A percentile compares a stretch with the other conserved stretches of the same genome.
Conservation (phyloP, 805 yeast genomes). For the Suhomyces kilbournensis region DNA sequence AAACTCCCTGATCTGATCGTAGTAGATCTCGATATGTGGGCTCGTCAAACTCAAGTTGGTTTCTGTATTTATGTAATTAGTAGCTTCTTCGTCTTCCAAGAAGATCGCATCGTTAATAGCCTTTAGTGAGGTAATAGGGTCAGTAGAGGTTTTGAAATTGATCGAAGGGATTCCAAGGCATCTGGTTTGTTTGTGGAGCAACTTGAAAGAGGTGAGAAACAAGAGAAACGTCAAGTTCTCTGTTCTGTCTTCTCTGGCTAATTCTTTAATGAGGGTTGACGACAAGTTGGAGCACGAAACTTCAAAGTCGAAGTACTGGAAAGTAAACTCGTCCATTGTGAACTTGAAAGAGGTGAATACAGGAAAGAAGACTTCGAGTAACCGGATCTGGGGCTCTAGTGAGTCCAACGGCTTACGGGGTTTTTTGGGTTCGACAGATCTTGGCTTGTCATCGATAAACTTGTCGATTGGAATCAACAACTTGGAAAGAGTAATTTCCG, state of each 20-base stretch:
- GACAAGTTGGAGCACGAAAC: conserved; percentile 20
- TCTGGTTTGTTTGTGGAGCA: conserved; percentile 26
- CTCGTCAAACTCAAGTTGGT: conserved; percentile 26
- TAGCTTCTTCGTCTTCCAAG: conserved; percentile 3
- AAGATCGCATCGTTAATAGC: conserved; percentile 13
- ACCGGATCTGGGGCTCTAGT: not conserved
- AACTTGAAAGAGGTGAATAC: conserved; percentile 2
- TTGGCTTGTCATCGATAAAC: not conserved
- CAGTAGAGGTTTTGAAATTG: conserved; percentile 21
- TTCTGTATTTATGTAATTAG: conserved; percentile 13
- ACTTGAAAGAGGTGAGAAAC: conserved; percentile 26
- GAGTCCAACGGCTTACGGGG: not conserved
- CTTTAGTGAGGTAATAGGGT: conserved; percentile 21
- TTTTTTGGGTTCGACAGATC: not conserved
- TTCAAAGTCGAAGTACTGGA: conserved; percentile 15
- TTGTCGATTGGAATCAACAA: conserved; percentile 8
- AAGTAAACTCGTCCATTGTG: conserved; percentile 25
- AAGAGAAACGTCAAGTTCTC: conserved; percentile 13
- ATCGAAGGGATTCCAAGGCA: conserved; percentile 38
- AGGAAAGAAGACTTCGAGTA: not conserved
- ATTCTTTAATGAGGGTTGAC: conserved; percentile 13
- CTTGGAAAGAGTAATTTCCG: conserved; percentile 9
- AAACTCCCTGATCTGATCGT: conserved; percentile 28
- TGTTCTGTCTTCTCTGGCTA: not conserved
- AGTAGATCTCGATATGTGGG: conserved; percentile 35